phyloP scores from a whole-genome alignment of 768 basidiomycete genomes.

The Boletus subparvulus region DNA sequence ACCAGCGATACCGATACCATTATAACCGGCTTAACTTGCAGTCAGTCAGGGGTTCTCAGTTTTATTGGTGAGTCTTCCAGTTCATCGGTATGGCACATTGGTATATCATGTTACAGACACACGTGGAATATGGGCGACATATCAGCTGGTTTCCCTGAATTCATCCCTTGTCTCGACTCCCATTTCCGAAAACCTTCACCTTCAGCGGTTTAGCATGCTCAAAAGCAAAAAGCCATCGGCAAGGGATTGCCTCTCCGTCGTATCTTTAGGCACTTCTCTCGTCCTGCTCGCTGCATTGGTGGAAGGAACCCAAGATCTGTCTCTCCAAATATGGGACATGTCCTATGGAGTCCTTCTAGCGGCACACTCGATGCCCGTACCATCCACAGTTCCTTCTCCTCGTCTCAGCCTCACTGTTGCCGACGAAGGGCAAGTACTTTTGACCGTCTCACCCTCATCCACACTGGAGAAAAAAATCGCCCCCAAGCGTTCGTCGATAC shows the following conservation, averaged over 20 bases:
- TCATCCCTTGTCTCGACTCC: slow-evolving; percentile 26
- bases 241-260: slow-evolving; percentile 33
- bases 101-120: slow-evolving; percentile 34
- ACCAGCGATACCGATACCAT: neutral
- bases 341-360: slow-evolving; percentile 66
- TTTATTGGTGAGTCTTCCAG: slow-evolving; percentile 44
- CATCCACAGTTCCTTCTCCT: slow-evolving; percentile 39
- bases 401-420: slow-evolving; percentile 34
- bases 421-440: slow-evolving; percentile 48
- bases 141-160: slow-evolving; percentile 31
- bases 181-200: slow-evolving; percentile 20
- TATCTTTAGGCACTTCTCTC: slow-evolving; percentile 57
- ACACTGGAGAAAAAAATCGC: neutral
- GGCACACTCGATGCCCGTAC: slow-evolving; percentile 49
- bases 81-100: neutral
- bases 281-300: slow-evolving; percentile 53
- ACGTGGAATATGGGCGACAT: slow-evolving; percentile 44
- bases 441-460: slow-evolving; percentile 46
- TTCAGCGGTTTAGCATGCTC: slow-evolving; percentile 20
- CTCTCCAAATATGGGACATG: slow-evolving; percentile 66
- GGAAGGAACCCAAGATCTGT: slow-evolving; percentile 39
- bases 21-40: slow-evolving; percentile 30
- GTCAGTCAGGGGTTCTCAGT: slow-evolving; percentile 48
- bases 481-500: slow-evolving; percentile 48
- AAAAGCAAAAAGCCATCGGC: slow-evolving; percentile 5